Base-by-base conservation (phyloP, 768 basidiomycete genomes). In the Grammothele lineata region DNA sequence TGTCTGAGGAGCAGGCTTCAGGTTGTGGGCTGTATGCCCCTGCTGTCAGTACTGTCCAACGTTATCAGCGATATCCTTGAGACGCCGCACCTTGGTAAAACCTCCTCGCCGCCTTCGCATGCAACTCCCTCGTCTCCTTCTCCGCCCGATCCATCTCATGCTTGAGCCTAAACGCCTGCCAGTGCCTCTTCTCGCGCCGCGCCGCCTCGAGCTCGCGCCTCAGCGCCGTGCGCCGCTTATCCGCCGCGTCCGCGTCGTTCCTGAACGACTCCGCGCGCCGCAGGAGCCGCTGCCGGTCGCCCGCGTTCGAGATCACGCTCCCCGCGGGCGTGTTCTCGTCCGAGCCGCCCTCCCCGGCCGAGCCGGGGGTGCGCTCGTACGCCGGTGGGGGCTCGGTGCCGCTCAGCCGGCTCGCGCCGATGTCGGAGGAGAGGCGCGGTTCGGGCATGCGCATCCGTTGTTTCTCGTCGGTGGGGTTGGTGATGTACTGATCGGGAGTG, bases 91-190 rank as follows among this genome's bases (percentile, higher is more conserved):
- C 68, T 38, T 58, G 57, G 42, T 59, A 68, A 51, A 62, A 70
- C 12, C 66, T 50, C 40, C 61, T 51, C 21, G 64, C 65, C 8
- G 68, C 68, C 47, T 60, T 66, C 39, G 55, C 51, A 43, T 70
- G 66, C 44, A 65, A 37, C 37, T 55, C 51, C 47, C 55, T 50
- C 34, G 57, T 60, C 23, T 57, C 56, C 34, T 63, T 58, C 30
- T 59, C 57, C 26, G 59, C 60, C 24, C 63, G 55, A 5, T 65
- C 61, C 35, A 56, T 49, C 43, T 66, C 65, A 17, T 62, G 58
- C 45, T 64, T 63, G 18, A 59, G 50, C 39, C 54, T 37, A 34
- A 69, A 50, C 11, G 59, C 65, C 18, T 60, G 55, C 39, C 54
- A 52, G 37, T 48, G 47, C 23, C 64, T 55, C 24, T 50, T 42